Evolutionary conservation across 1,284 basidiomycete species (phyloP).

Genomic region (Ustilago trichophora): DNA sequence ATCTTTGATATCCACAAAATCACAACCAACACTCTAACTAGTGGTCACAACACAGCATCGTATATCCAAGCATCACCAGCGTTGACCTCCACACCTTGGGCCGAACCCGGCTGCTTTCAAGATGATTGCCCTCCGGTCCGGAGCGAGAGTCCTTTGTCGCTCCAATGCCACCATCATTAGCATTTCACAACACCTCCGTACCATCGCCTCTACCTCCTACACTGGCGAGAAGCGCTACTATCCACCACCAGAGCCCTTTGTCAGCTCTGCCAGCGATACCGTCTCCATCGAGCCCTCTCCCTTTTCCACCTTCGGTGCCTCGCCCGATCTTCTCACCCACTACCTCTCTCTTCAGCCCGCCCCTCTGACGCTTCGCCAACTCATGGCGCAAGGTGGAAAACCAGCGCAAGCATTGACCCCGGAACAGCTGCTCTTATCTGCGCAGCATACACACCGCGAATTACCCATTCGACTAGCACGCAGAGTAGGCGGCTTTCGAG

Average conservation of each 20-base stretch:
- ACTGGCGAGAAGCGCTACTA: slow-evolving; percentile 34
- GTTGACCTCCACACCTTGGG: too few species aligned
- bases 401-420: slow-evolving; percentile 49
- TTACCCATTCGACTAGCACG: slow-evolving; percentile 64
- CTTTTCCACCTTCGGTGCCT: slow-evolving; percentile 59
- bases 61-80: too few species aligned
- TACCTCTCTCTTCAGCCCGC: slow-evolving; percentile 57
- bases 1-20: too few species aligned
- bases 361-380: slow-evolving; percentile 55
- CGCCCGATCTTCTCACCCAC: slow-evolving; percentile 52
- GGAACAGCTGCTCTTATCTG: slow-evolving; percentile 57
- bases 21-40: too few species aligned
- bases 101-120: too few species aligned
- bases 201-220: slow-evolving; percentile 14
- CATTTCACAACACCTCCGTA: slow-evolving; percentile 8
- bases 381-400: slow-evolving; percentile 57
- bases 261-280: slow-evolving; percentile 8
- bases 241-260: slow-evolving; percentile 46
- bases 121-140: slow-evolving; percentile 15
- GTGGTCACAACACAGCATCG: too few species aligned
- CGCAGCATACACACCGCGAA: slow-evolving; percentile 59
- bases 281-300: slow-evolving; percentile 32
- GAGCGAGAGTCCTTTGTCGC: slow-evolving; percentile 5
- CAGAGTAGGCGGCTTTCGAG: slow-evolving; percentile 60
- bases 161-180: too few species aligned